Conservation (phyloP, 2,329 filamentous ascomycete genomes). For the Colletotrichum acutatum region DNA sequence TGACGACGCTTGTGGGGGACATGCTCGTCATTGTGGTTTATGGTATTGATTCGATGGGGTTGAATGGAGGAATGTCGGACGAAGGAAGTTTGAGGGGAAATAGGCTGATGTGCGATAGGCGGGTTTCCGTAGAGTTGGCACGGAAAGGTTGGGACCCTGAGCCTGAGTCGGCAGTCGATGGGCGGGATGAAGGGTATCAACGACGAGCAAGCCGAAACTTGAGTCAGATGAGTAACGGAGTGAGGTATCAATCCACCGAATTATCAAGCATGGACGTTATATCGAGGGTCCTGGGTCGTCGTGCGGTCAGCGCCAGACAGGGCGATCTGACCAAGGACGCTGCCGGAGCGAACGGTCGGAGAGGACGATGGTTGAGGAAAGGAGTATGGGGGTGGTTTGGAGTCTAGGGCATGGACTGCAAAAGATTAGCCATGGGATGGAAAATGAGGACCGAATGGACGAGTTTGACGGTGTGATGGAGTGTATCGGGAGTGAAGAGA, state of each 20-base stretch:
- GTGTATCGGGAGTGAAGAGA: constrained; percentile 13
- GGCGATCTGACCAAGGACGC: constrained; percentile 35
- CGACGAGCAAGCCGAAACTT: constrained; percentile 36
- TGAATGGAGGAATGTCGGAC: constrained; percentile 41
- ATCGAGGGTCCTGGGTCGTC: constrained; percentile 18
- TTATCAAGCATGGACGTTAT: not conserved
- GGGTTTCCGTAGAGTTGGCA: constrained; percentile 27
- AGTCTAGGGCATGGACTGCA: constrained; percentile 28
- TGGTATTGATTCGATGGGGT: constrained; percentile 40
- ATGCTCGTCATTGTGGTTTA: constrained; percentile 56
- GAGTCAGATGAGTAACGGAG: not conserved
- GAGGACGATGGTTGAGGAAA: constrained; percentile 17
- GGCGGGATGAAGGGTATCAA: constrained; percentile 39
- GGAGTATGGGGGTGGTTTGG: not conserved
- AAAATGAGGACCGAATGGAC: not conserved
- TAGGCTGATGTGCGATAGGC: constrained; percentile 34
- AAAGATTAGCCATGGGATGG: constrained; percentile 27
- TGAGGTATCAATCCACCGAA: not conserved
- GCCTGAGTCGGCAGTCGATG: constrained; percentile 10
- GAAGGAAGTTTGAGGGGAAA: constrained; percentile 32
- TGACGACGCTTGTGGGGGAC: constrained; percentile 53
- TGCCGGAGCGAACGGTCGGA: constrained; percentile 35
- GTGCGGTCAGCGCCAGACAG: constrained; percentile 33
- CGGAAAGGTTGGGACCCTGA: constrained; percentile 24
- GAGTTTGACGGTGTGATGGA: constrained; percentile 13